Base-by-base conservation (phyloP, 805 yeast genomes). In the Suhomyces tanzawaensis region DNA sequence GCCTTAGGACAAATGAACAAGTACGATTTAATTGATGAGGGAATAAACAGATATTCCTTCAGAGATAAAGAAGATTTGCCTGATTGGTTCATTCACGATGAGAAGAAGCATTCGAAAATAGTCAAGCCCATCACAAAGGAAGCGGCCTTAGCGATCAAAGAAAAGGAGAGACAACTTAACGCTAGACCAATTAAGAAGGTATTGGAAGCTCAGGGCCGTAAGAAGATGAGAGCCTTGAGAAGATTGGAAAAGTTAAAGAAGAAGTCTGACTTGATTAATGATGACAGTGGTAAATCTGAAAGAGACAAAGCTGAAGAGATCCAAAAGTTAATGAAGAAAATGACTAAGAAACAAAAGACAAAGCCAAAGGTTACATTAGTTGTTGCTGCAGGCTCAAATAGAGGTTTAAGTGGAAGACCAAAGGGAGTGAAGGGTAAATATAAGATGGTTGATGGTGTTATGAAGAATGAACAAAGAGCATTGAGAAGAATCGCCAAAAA, bases 161-260 rank as follows among this genome's bases (percentile, higher is more conserved):
- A 69, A 41, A 68, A 67, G 47, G 61, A 62, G 51, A 66, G 58
- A 49, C 68, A 90, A 44, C 67, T 93, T 60, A 93, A 93, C 63
- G 97, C 99, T 8, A 81, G 99, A 62, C 99, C 99, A 8, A 91
- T 93, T 57, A 93, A 93, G 79, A 93, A 93, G 77, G 97, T 93
- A n/a, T 77, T 86, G 50, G 99, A 93, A 66, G 99, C 99, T 4
- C 82, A 87, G 60, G 97, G 95, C 17, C 82, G 99, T 65, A 91
- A 91, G 82, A 85, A 85, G 76, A 75, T 85, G 86, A 81, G 96
- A 64, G 95, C 97, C 3, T 72, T 84, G 52, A 79, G 82, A 57
- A 79, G 95, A 58, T 67, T 91, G 46, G 97, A 90, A 59, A 84
- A 85, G 66, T 64, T 91, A 57, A 85, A 85, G 73, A 90, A 85